Base-by-base conservation (phyloP, 352 stramenopile species). In the Phytophthora podocarpi region DNA sequence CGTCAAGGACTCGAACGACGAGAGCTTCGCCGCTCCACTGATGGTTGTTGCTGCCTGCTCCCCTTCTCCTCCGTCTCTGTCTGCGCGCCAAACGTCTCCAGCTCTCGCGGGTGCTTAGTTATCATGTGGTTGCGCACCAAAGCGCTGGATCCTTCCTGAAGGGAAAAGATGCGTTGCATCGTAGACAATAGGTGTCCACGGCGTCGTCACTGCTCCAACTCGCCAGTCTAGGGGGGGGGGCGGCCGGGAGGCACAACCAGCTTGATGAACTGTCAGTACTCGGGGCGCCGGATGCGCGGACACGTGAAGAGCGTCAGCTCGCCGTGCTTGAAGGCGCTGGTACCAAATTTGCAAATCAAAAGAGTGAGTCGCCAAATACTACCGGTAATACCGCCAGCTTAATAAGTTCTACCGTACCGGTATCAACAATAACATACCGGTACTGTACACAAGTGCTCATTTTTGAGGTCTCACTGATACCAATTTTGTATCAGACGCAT, bases 201-300 rank as follows among this genome's bases (percentile, higher is more conserved):
- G 49, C 16, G 27, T 49, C 36, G 18, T 41, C 35, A 27, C 16
- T 42, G 26, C 12, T 26, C 36, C 50, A 59, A 16, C 40, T 49
- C 35, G 41, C 28, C 32, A 40, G 16, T 10, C 36, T 27, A 13
- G 26, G 27, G 13, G 26, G 5, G 18, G 49, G 48, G 5, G 50
- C 53, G 16, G 35, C 49, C 63, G 8, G 57, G 39, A 18, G 76
- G 74, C 21, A 71, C 78, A 32, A 85, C 69, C 35, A 88, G 71
- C 63, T 78, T 78, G 51, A 85, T 82, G 62, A 82, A 88, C 66
- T 88, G 78, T 75, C 78, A 87, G 70, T 80, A 83, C 57, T 79
- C 78, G 41, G 65, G 65, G 23, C 76, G 72, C 53, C 78, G 78
- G 55, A 85, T 66, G 34, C 68, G 78, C 49, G 76, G 76, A 61